These are phyloP conservation scores for Debaryomyces tyrocola DNA, from an alignment of 805 yeast species.

Conservation along the genomic window DNA sequence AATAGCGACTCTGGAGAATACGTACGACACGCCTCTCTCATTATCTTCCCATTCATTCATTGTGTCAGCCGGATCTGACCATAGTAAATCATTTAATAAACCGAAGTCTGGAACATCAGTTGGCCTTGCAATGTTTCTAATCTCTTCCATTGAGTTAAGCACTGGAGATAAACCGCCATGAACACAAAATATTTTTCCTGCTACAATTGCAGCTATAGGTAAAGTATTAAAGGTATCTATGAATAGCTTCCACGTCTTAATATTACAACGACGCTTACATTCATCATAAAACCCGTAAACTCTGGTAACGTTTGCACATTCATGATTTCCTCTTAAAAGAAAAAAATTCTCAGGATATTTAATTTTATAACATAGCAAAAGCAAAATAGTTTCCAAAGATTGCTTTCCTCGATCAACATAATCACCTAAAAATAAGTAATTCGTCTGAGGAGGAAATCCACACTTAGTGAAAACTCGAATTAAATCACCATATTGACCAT, in stretches of 20 bases:
- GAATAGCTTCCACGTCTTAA: conserved; percentile 91
- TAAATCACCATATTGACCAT: conserved; percentile 93
- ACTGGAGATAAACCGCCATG: conserved; percentile 85
- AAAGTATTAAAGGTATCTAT: conserved; percentile 93
- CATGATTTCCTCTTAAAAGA: conserved; percentile 92
- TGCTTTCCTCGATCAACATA: conserved; percentile 98
- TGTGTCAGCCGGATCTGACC: conserved; percentile 87
- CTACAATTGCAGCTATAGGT: conserved; percentile 94
- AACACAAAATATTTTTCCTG: conserved; percentile 90
- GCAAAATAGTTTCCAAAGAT: conserved; percentile 84
- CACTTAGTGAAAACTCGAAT: conserved; percentile 90
- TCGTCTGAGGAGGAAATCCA: conserved; percentile 94
- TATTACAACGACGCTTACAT: conserved; percentile 89
- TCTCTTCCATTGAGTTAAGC: conserved; percentile 70
- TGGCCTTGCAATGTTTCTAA: conserved; percentile 72
- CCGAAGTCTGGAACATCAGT: conserved; percentile 88
- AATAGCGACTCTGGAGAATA: conserved; percentile 76
- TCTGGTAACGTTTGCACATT: conserved; percentile 94
- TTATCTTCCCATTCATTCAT: conserved; percentile 86
- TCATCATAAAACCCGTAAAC: conserved; percentile 98
- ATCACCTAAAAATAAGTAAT: conserved; percentile 91
- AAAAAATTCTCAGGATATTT: conserved; percentile 97
- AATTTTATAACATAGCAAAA: conserved; percentile 88
- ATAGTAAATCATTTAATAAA: conserved; percentile 68
- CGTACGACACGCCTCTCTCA: conserved; percentile 81